Evolutionary conservation across 768 basidiomycete genomes (phyloP).

Genomic region (Tricholoma sp.): DNA sequence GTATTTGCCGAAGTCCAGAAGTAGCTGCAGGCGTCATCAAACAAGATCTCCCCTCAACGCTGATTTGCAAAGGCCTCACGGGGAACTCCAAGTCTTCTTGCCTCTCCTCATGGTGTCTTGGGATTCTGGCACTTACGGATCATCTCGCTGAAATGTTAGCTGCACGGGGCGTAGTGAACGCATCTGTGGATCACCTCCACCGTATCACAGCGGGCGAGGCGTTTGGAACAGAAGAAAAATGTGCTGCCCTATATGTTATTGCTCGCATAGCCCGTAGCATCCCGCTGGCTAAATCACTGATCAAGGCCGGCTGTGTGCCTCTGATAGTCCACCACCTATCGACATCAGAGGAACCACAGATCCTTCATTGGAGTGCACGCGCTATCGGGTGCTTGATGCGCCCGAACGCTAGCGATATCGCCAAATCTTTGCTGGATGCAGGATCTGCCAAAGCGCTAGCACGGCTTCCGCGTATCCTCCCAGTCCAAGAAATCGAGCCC

Average conservation of each 20-base stretch:
- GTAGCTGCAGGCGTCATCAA: too few species aligned
- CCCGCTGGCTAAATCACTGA: too few species aligned
- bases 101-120: too few species aligned
- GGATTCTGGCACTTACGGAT: too few species aligned
- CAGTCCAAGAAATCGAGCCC: not conserved
- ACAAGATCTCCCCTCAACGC: too few species aligned
- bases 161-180: not conserved
- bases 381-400: not conserved
- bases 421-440: not conserved
- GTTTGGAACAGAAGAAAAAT: not conserved
- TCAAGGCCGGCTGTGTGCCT: not conserved
- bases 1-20: not conserved
- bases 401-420: not conserved
- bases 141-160: not conserved
- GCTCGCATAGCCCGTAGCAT: too few species aligned
- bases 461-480: not conserved
- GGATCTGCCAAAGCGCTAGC: not conserved
- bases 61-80: too few species aligned
- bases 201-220: not conserved
- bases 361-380: not conserved
- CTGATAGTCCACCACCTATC: not conserved
- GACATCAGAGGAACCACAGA: not conserved
- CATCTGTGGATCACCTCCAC: not conserved
- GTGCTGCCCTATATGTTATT: too few species aligned
- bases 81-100: too few species aligned